Percentiles rank a stretch among this genome's conserved stretches.
phyloP scores from a whole-genome alignment of 345 rosid genomes.

The Hypericum androsaemum region DNA sequence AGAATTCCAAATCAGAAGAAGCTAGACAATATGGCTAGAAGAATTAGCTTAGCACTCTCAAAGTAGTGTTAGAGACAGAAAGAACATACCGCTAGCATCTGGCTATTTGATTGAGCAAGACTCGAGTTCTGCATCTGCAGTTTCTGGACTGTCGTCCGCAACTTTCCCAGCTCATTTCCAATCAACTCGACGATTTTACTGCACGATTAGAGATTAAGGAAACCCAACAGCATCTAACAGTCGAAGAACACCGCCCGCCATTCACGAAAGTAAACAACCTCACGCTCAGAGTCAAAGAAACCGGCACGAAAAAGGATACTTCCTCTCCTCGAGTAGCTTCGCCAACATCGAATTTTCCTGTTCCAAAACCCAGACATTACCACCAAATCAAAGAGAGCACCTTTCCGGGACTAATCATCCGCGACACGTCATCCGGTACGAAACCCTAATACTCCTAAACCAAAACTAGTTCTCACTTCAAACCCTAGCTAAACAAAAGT shows the following conservation, averaged over 20 bases:
- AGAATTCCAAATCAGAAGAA: slow-evolving; percentile 2
- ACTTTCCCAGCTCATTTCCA: slow-evolving; percentile 35
- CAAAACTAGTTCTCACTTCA: too few species aligned
- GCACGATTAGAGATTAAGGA: slow-evolving; percentile 24
- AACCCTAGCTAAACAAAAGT: too few species aligned
- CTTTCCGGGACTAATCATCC: too few species aligned
- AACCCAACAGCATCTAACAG: slow-evolving; percentile 1
- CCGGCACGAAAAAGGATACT: slow-evolving; percentile 45
- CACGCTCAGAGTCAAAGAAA: not conserved
- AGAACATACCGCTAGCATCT: slow-evolving; percentile 43
- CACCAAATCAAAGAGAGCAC: too few species aligned
- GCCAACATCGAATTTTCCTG: slow-evolving; percentile 56
- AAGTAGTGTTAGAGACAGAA: not conserved
- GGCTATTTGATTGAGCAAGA: slow-evolving; percentile 58
- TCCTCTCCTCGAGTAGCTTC: slow-evolving; percentile 56
- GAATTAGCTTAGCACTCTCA: slow-evolving; percentile 6
- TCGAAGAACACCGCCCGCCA: not conserved
- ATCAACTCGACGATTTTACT: slow-evolving; percentile 52
- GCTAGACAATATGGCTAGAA: not conserved
- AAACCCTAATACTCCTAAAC: too few species aligned
- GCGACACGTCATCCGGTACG: too few species aligned
- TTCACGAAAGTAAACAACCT: not conserved
- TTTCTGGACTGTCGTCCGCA: slow-evolving; percentile 36
- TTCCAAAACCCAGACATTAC: not conserved
- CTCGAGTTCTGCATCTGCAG: slow-evolving; percentile 46